Evolutionary conservation across 1,139 yeast species (phyloP), one percentile per base, ranked within the genome.

Genomic region (Scheffersomyces insectosa): DNA sequence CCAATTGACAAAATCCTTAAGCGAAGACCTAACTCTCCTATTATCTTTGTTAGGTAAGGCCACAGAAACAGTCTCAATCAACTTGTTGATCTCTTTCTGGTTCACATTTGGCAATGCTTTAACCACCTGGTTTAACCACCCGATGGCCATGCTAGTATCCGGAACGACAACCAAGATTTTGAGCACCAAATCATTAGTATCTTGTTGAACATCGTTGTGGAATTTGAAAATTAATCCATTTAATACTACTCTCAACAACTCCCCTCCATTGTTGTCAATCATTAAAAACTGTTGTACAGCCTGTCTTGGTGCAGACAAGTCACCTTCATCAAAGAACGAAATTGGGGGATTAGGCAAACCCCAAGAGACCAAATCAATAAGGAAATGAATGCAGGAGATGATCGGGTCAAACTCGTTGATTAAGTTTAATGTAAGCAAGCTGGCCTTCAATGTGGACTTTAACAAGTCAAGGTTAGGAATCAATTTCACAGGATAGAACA

Each of bases 281-380:
- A 64, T 45, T 42, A 70, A 48, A 41, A 67, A 68, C 41, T 55
- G 56, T 44, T 76, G 66, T 14, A 87, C 70, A 34, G 75, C 68
- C 10, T 62, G 57, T 44, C 80, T 75, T 51, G 90, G 78, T 28
- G 76, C 73, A 25, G 54, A 57, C 10, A 73, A 68, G 51, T 70
- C 65, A 5, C 34, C 20, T 28, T 79, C 82, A 42, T 81, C 79
- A 42, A 79, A 70, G 31, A 83, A 77, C 3, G 96, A 84, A 28
- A 88, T 75, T 5, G 97, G 96, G 3, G 96, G 90, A 13, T 79
- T 72, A 33, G 79, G 84, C 51, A 85, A 79, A 1, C 96, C 97
- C 90, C 95, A 91, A 13, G 90, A 81, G 33, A 88, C 67, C 37
- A 88, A 73, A 62, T 90, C 97, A 49, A 86, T 83, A 54, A 89